Percentiles rank a stretch among this genome's conserved stretches.
Evolutionary conservation across 2,329 filamentous ascomycete species (phyloP).

Genomic region (Pseudogymnoascus sp.): DNA sequence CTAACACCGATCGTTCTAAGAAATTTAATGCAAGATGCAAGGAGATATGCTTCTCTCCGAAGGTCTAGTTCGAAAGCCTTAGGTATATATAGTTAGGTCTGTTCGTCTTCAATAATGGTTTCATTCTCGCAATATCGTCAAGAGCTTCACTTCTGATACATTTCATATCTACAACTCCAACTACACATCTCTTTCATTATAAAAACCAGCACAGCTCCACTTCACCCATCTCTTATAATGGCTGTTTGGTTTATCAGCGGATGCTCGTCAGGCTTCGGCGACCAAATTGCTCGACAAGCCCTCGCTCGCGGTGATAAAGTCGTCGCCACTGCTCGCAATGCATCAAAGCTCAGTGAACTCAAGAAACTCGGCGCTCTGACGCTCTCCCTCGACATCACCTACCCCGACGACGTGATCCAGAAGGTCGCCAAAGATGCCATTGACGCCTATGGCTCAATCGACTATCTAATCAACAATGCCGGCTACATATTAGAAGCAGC

Average conservation of each 20-base stretch:
- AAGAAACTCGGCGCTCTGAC: constrained; percentile 31
- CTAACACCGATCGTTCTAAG: background rate
- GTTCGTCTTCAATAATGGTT: background rate
- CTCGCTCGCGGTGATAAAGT: constrained; percentile 40
- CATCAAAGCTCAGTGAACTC: constrained; percentile 30
- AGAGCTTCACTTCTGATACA: background rate
- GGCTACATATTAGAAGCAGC: constrained; percentile 39
- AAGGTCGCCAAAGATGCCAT: constrained; percentile 32
- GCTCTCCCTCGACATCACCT: constrained; percentile 37
- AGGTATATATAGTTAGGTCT: background rate
- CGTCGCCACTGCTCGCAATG: constrained; percentile 41
- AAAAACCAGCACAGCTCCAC: background rate
- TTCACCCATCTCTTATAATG: background rate
- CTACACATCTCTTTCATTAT: background rate
- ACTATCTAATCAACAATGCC: constrained; percentile 42
- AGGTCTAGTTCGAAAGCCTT: background rate
- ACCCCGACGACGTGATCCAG: constrained; percentile 30
- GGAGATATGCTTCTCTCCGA: constrained; percentile 7
- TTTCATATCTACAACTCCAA: background rate
- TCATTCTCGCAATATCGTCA: background rate
- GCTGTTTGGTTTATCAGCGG: constrained; percentile 44
- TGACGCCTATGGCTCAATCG: constrained; percentile 35
- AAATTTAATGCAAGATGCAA: background rate
- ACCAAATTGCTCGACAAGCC: constrained; percentile 36
- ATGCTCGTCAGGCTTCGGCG: constrained; percentile 41